A percentile compares a stretch with the other conserved stretches of the same genome.
Evolutionary conservation across 2,329 filamentous ascomycete genomes (phyloP).

Genomic region (Neofusicoccum laricinum): DNA sequence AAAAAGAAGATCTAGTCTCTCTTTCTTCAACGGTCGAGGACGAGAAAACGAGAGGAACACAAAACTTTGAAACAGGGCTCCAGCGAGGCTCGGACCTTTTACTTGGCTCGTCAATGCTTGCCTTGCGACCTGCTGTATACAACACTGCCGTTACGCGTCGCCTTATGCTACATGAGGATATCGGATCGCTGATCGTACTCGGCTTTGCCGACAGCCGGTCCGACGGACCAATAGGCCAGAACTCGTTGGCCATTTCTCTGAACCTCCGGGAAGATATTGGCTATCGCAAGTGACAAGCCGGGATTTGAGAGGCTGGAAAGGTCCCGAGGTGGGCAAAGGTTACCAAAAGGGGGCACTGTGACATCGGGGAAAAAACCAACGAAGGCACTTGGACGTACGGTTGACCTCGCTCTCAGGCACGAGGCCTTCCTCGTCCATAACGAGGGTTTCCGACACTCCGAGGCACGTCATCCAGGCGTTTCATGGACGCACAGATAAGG

Average conservation of each 20-base stretch:
- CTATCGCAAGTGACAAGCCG: not conserved
- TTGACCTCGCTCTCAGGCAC: too few relatives aligned
- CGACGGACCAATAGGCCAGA: not conserved
- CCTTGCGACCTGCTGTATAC: conserved; percentile 4
- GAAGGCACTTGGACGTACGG: too few relatives aligned
- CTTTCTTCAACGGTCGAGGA: not conserved
- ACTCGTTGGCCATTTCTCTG: not conserved
- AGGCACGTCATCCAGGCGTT: too few relatives aligned
- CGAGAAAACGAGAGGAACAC: not conserved
- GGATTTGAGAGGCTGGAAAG: not conserved
- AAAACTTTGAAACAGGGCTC: not conserved
- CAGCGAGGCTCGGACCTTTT: not conserved
- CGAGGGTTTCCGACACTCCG: too few relatives aligned
- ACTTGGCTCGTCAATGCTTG: not conserved
- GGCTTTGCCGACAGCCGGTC: not conserved
- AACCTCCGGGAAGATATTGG: not conserved
- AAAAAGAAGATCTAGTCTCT: not conserved
- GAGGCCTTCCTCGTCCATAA: too few relatives aligned
- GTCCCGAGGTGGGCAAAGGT: not conserved
- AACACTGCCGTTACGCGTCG: conserved; percentile 6
- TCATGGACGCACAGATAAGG: not conserved
- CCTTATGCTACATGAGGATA: not conserved
- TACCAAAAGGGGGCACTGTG: not conserved
- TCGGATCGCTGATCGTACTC: not conserved
- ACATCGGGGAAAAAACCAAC: not conserved